A percentile compares a stretch with the other conserved stretches of the same genome.
Evolutionary conservation across 2,329 filamentous ascomycete genomes (phyloP).

Genomic region (Pseudogymnoascus sp.): DNA sequence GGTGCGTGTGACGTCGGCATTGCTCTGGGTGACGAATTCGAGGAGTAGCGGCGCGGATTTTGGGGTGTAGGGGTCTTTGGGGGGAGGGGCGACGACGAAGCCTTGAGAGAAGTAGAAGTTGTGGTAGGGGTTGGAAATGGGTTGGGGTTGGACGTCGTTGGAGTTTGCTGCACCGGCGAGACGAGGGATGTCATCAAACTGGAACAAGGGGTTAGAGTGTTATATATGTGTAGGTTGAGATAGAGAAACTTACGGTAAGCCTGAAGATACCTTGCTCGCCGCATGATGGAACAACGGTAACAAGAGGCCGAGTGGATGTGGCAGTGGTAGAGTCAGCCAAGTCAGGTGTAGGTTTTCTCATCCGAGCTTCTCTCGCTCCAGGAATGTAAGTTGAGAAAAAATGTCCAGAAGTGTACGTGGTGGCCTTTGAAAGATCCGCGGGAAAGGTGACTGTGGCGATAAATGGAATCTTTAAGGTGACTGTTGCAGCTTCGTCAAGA

Average conservation of each 20-base stretch:
- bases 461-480: background rate
- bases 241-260: slow-evolving; percentile 22
- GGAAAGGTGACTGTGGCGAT: background rate
- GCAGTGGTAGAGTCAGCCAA: background rate
- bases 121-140: slow-evolving; percentile 31
- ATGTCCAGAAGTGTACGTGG: background rate
- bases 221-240: background rate
- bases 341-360: background rate
- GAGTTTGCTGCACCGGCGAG: slow-evolving; percentile 20
- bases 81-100: slow-evolving; percentile 30
- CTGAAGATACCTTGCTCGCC: slow-evolving; percentile 26
- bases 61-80: slow-evolving; percentile 28
- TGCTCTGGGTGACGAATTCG: slow-evolving; percentile 30
- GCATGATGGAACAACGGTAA: slow-evolving; percentile 14
- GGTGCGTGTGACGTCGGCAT: slow-evolving; percentile 5
- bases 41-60: slow-evolving; percentile 28
- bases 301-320: background rate
- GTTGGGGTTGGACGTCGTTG: slow-evolving; percentile 20
- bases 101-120: slow-evolving; percentile 34
- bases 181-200: slow-evolving; percentile 31
- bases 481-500: background rate
- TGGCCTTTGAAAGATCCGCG: background rate
- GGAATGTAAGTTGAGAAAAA: background rate
- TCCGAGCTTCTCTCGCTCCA: background rate
- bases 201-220: slow-evolving; percentile 14